These are phyloP conservation scores for Pseudocercospora ulei DNA, from an alignment of 2,329 filamentous ascomycete species.

Conservation along the genomic window DNA sequence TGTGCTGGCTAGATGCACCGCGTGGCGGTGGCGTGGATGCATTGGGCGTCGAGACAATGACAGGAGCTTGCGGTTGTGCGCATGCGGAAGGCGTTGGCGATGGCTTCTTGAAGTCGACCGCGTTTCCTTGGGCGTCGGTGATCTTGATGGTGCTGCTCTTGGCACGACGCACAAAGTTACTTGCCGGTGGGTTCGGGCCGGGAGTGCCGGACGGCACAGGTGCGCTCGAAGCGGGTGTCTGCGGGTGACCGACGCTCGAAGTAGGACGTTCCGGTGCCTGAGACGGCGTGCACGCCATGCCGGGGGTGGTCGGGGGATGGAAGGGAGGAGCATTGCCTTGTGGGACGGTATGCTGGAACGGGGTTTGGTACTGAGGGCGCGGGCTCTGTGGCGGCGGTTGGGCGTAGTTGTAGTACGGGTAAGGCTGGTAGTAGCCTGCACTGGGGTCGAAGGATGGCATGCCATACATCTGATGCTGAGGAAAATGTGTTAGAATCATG, in stretches of 20 bases:
- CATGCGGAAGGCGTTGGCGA: constrained; percentile 50
- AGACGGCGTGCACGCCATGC: constrained; percentile 75
- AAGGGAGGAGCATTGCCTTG: constrained; percentile 47
- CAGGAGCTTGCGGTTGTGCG: constrained; percentile 49
- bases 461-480: constrained; percentile 50
- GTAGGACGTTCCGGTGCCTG: constrained; percentile 58
- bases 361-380: constrained; percentile 40
- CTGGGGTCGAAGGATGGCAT: constrained; percentile 46
- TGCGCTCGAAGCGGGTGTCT: constrained; percentile 48
- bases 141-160: constrained; percentile 68
- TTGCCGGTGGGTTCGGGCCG: constrained; percentile 17
- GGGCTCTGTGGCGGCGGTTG: constrained; percentile 40
- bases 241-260: constrained; percentile 53
- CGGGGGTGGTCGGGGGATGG: constrained; percentile 44
- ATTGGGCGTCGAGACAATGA: constrained; percentile 62
- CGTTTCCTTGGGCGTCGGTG: constrained; percentile 71
- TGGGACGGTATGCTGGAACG: constrained; percentile 41
- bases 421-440: constrained; percentile 38
- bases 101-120: constrained; percentile 55
- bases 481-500: constrained; percentile 35
- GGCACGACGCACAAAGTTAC: constrained; percentile 52
- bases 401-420: constrained; percentile 45
- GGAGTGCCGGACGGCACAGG: constrained; percentile 45
- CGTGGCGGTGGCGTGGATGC: constrained; percentile 67
- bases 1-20: constrained; percentile 57